phyloP scores from a whole-genome alignment of 1,284 basidiomycete genomes.

The Takashimella tepidaria region DNA sequence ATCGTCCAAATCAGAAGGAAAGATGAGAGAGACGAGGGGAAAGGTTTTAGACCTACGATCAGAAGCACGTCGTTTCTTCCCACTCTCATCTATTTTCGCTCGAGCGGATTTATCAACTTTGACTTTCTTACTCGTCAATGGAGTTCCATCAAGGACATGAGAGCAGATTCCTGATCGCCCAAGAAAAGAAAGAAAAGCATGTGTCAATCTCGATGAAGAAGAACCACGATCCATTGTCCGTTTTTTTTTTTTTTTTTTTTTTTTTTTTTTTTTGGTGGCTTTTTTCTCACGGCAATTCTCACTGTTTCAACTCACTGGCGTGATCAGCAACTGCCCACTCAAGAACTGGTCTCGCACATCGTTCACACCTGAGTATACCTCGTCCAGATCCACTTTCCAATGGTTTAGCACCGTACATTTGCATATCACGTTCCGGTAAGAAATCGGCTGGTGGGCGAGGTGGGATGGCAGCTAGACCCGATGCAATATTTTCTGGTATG shows the following conservation, averaged over 20 bases:
- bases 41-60: constrained; percentile 29
- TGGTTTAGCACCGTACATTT: constrained; percentile 71
- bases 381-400: constrained; percentile 55
- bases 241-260: too few species aligned
- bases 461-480: constrained; percentile 3
- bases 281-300: too few species aligned
- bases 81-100: constrained; percentile 20
- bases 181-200: too few species aligned
- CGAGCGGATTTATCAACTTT: constrained; percentile 58
- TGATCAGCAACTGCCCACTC: constrained; percentile 71
- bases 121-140: constrained; percentile 50
- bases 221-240: too few species aligned
- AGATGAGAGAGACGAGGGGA: too few species aligned
- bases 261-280: too few species aligned
- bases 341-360: constrained; percentile 70
- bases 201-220: too few species aligned
- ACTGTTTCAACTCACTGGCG: constrained; percentile 55
- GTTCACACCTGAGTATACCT: constrained; percentile 67
- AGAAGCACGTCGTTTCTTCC: constrained; percentile 30
- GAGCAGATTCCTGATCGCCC: constrained; percentile 65
- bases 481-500: constrained; percentile 6
- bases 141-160: constrained; percentile 53
- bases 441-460: constrained; percentile 66
- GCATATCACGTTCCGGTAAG: constrained; percentile 79
- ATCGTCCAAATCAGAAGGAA: not conserved